Evolutionary conservation across 768 basidiomycete species (phyloP).

Genomic region (Tricholoma sp.): DNA sequence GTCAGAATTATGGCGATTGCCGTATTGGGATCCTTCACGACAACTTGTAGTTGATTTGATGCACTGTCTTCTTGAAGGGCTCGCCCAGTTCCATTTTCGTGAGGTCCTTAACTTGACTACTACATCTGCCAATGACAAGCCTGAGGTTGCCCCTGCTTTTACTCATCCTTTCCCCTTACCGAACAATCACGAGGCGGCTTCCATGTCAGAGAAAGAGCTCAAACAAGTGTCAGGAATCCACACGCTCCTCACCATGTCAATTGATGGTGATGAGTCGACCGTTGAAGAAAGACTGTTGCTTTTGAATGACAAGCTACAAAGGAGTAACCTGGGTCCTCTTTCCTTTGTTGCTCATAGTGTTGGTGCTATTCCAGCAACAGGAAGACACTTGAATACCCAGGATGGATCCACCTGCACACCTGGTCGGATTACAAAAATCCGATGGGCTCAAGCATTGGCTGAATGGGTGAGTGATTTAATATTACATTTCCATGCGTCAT

Average conservation of each 20-base stretch:
- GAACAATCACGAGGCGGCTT: not conserved
- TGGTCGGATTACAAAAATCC: not conserved
- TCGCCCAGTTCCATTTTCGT: not conserved
- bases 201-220: not conserved
- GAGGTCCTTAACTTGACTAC: not conserved
- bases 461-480: not conserved
- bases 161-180: not conserved
- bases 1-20: conserved; percentile 26
- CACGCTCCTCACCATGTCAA: not conserved
- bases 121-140: not conserved
- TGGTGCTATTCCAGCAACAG: not conserved
- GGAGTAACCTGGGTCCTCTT: not conserved
- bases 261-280: not conserved
- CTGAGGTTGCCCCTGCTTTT: not conserved
- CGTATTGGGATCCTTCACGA: conserved; percentile 32
- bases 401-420: not conserved
- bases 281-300: not conserved
- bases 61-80: conserved; percentile 27
- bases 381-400: not conserved
- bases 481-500: not conserved
- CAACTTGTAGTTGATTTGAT: conserved; percentile 32
- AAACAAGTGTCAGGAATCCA: not conserved
- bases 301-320: not conserved
- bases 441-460: not conserved
- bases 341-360: not conserved